Base-by-base conservation (phyloP, 306 rosid species). In the Lathyrus tuberosus region DNA sequence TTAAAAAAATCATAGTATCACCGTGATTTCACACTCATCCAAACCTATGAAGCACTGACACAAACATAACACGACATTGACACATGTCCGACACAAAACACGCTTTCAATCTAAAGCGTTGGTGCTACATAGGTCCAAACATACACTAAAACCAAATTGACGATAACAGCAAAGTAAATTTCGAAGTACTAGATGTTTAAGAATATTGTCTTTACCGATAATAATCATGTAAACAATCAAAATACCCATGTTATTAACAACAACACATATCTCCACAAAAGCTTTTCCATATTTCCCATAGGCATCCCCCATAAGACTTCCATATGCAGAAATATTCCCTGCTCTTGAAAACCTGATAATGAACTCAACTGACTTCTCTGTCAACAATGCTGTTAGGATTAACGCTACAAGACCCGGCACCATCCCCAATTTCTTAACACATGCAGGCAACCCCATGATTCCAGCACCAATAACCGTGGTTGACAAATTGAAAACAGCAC, bases 381-480 rank as follows among this genome's bases (percentile, higher is more conserved):
- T 86, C 81, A 88, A 62, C 15, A 91, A 75, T 0, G 91, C 88
- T 84, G 80, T 82, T n/a, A 86, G 79, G 72, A 85, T 38, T 58
- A 91, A 86, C 67, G 79, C 74, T 75, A 73, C 52, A 75, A 88
- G 81, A 71, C 97, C 97, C 65, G 88, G 97, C n/a, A 77, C 74
- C 80, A 91, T 84, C 38, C 97, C 97, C 82, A 91, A 62, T 57
- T 72, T 87, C 76, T 79, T 91, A 80, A 91, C 72, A 41, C 91
- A 83, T 7, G 97, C 96, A 30, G 97, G 97, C 81, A 86, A 79
- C 28, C 87, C 87, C 97, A 91, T 91, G 76, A 91, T 88, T 53
- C 97, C 97, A 40, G 93, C 96, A 70, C 97, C 97, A 67, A 91
- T 84, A 58, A 88, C 73, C 52, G 97, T 86, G 71, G 97, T 91